Evolutionary conservation across 2,329 filamentous ascomycete genomes (phyloP).

Genomic region (Chaetomiaceae sp.): DNA sequence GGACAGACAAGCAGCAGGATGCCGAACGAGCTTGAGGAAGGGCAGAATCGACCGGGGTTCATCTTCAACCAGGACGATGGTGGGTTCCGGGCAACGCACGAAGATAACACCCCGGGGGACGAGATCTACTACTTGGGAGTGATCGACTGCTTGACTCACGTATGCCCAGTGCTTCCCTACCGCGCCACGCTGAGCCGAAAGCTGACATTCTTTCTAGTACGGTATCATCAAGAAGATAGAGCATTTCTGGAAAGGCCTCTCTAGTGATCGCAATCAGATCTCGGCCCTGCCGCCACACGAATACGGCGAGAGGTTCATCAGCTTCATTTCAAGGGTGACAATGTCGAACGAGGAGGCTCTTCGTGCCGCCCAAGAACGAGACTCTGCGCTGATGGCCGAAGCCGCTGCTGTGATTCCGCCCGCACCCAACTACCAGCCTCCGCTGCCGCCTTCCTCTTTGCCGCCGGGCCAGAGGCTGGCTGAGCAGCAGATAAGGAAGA

Average conservation of each 20-base stretch:
- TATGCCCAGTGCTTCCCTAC: conserved; percentile 48
- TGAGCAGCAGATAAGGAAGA: neutral
- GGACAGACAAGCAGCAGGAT: conserved; percentile 77
- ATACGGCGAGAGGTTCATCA: conserved; percentile 90
- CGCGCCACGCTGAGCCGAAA: neutral
- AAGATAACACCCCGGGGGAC: conserved; percentile 77
- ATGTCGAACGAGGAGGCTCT: conserved; percentile 83
- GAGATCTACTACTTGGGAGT: conserved; percentile 98
- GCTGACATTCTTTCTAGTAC: conserved; percentile 55
- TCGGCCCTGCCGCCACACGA: conserved; percentile 85
- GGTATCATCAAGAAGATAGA: conserved; percentile 91
- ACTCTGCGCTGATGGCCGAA: conserved; percentile 49
- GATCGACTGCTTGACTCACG: conserved; percentile 95
- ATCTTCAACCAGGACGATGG: conserved; percentile 94
- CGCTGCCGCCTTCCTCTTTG: conserved; percentile 35
- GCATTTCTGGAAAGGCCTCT: conserved; percentile 94
- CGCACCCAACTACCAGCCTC: conserved; percentile 45
- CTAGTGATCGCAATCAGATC: conserved; percentile 77
- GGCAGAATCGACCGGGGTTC: conserved; percentile 63
- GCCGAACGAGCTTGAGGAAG: conserved; percentile 81
- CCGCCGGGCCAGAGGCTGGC: conserved; percentile 31
- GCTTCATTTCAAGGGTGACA: conserved; percentile 86
- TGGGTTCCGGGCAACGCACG: conserved; percentile 87
- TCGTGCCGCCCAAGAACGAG: conserved; percentile 57
- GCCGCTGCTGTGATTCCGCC: conserved; percentile 45